Evolutionary conservation across 2,329 filamentous ascomycete species (phyloP).

Genomic region (Akanthomyces dipterigenus): DNA sequence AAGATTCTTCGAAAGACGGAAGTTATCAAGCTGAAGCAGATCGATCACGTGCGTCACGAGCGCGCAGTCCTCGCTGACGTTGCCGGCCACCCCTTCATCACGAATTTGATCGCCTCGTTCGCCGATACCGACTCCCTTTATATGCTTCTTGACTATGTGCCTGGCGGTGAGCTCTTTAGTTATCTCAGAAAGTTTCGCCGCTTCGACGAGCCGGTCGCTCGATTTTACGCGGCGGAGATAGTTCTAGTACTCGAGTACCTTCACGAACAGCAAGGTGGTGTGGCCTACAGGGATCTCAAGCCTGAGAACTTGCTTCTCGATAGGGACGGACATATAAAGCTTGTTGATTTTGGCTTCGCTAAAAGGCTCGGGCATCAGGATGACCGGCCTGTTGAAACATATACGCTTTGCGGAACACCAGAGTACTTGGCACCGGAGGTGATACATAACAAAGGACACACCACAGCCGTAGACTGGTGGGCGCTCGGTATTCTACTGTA

Average conservation of each 20-base stretch:
- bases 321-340: slow-evolving; percentile 69
- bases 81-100: slow-evolving; percentile 77
- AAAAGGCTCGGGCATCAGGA: slow-evolving; percentile 61
- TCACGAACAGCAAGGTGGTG: slow-evolving; percentile 68
- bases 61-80: slow-evolving; percentile 71
- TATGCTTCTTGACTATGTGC: slow-evolving; percentile 77
- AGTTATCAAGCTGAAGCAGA: slow-evolving; percentile 77
- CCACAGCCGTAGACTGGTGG: slow-evolving; percentile 80
- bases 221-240: slow-evolving; percentile 80
- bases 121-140: slow-evolving; percentile 73
- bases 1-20: slow-evolving; percentile 70
- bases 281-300: slow-evolving; percentile 77
- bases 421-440: slow-evolving; percentile 82
- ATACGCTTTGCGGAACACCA: slow-evolving; percentile 76
- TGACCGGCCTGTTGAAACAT: slow-evolving; percentile 57
- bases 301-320: slow-evolving; percentile 78
- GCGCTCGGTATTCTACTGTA: slow-evolving; percentile 77
- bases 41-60: slow-evolving; percentile 81
- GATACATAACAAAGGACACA: slow-evolving; percentile 73
- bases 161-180: slow-evolving; percentile 77
- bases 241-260: slow-evolving; percentile 74
- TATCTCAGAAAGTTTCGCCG: slow-evolving; percentile 71
- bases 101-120: slow-evolving; percentile 70
- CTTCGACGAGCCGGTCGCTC: slow-evolving; percentile 71
- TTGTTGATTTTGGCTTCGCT: slow-evolving; percentile 81